Evolutionary conservation across 345 rosid genomes (phyloP).

Genomic region (Reutealis trisperma): DNA sequence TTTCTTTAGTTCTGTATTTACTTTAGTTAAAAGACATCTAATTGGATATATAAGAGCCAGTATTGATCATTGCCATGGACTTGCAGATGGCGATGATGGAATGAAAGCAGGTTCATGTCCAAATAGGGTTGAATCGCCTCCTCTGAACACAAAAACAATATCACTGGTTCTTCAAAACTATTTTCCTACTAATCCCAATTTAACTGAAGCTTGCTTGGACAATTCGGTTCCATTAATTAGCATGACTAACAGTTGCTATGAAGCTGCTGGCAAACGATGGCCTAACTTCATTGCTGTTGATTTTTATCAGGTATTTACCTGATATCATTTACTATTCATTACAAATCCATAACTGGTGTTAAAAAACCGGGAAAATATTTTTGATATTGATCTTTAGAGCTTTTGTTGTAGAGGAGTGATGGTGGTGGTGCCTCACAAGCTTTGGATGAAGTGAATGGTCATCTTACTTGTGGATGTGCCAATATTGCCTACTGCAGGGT

Average conservation of each 20-base stretch:
- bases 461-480: constrained; percentile 87
- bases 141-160: constrained; percentile 52
- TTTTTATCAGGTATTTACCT: constrained; percentile 66
- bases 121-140: constrained; percentile 68
- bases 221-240: constrained; percentile 70
- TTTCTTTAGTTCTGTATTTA: not conserved
- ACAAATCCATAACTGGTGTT: not conserved
- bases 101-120: constrained; percentile 68
- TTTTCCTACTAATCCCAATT: constrained; percentile 66
- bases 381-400: not conserved
- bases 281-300: constrained; percentile 98
- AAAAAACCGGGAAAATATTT: not conserved
- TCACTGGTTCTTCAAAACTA: constrained; percentile 76
- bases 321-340: not conserved
- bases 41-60: not conserved
- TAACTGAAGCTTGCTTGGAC: constrained; percentile 58
- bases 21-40: not conserved
- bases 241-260: constrained; percentile 69
- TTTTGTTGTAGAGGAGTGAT: constrained; percentile 64
- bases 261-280: constrained; percentile 85
- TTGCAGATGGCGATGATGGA: constrained; percentile 84
- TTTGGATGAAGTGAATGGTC: constrained; percentile 81
- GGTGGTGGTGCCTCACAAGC: constrained; percentile 94
- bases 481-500: constrained; percentile 81
- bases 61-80: constrained; percentile 16